Evolutionary conservation across 306 rosid genomes (phyloP).

Genomic region (Vachellia collinsii): DNA sequence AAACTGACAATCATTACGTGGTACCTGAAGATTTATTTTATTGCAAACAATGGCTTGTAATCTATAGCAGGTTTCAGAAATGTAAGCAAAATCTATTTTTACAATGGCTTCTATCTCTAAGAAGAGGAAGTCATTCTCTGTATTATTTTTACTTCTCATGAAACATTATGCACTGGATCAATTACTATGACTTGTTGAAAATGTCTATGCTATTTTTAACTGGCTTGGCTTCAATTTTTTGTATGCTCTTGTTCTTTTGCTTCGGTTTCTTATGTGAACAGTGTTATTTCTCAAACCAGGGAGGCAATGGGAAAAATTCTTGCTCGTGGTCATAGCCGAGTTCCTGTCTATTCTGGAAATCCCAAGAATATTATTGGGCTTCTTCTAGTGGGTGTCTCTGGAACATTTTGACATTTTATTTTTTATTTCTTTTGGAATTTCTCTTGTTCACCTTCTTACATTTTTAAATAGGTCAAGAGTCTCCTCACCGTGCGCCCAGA

Average conservation of each 20-base stretch:
- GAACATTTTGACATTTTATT: slow-evolving; percentile 24
- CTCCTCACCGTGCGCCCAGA: slow-evolving; percentile 98
- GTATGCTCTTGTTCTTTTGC: slow-evolving; percentile 2
- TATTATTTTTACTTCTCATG: slow-evolving; percentile 17
- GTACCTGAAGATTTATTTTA: slow-evolving; percentile 3
- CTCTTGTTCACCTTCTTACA: slow-evolving; percentile 24
- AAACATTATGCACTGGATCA: slow-evolving; percentile 32
- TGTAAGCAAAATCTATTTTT: slow-evolving; percentile 1
- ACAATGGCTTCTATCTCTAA: not conserved
- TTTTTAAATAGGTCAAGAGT: slow-evolving; percentile 75
- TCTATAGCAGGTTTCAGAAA: slow-evolving; percentile 1
- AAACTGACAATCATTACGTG: slow-evolving; percentile 9
- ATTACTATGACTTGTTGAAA: slow-evolving; percentile 22
- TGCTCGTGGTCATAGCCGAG: slow-evolving; percentile 97
- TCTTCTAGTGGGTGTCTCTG: slow-evolving; percentile 64
- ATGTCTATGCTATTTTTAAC: slow-evolving; percentile 15
- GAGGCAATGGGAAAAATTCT: slow-evolving; percentile 98
- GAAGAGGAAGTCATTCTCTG: slow-evolving; percentile 19
- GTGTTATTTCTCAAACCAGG: slow-evolving; percentile 58
- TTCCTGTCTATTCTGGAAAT: slow-evolving; percentile 95
- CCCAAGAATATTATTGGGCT: slow-evolving; percentile 92
- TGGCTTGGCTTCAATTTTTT: slow-evolving; percentile 9
- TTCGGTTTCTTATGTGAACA: not conserved
- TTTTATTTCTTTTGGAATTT: not conserved
- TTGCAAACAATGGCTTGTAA: not conserved